phyloP scores from a whole-genome alignment of 75 land plant genomes.

The Larix kaempferi region DNA sequence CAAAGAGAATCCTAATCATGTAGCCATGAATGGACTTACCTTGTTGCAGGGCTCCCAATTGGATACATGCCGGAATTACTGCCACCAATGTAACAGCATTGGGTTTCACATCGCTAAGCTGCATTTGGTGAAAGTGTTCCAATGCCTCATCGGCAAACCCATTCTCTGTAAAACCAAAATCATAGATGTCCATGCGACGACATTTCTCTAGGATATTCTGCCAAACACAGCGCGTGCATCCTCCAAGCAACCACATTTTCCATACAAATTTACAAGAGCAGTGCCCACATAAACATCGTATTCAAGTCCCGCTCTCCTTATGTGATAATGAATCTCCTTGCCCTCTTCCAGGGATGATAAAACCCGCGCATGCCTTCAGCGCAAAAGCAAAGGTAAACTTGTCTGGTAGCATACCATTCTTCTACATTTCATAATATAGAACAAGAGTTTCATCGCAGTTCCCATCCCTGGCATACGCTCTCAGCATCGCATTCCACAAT shows the following conservation, averaged over 20 bases:
- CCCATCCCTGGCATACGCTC: constrained; percentile 38
- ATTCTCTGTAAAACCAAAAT: constrained; percentile 20
- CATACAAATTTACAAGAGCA: constrained; percentile 21
- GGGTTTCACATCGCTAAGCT: constrained; percentile 10
- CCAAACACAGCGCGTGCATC: constrained; percentile 44
- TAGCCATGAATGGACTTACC: constrained; percentile 18
- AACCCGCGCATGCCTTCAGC: constrained; percentile 51
- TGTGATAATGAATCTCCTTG: constrained; percentile 45
- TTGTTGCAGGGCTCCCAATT: neutral
- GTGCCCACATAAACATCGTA: neutral
- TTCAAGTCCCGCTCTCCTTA: constrained; percentile 33
- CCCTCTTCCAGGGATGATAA: constrained; percentile 11
- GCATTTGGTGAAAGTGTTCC: constrained; percentile 10
- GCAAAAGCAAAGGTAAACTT: constrained; percentile 48
- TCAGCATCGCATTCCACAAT: constrained; percentile 58
- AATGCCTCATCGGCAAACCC: constrained; percentile 12
- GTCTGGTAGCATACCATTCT: constrained; percentile 20
- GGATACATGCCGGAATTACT: constrained; percentile 20
- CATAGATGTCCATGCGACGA: constrained; percentile 65
- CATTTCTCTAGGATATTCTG: constrained; percentile 31
- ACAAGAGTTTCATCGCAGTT: constrained; percentile 30
- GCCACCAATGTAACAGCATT: constrained; percentile 20
- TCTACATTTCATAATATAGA: constrained; percentile 26
- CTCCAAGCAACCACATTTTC: constrained; percentile 36
- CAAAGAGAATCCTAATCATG: constrained; percentile 18